These are phyloP conservation scores for Saccharomycopsis guyanensis DNA, from an alignment of 805 yeast genomes.

Conservation along the genomic window DNA sequence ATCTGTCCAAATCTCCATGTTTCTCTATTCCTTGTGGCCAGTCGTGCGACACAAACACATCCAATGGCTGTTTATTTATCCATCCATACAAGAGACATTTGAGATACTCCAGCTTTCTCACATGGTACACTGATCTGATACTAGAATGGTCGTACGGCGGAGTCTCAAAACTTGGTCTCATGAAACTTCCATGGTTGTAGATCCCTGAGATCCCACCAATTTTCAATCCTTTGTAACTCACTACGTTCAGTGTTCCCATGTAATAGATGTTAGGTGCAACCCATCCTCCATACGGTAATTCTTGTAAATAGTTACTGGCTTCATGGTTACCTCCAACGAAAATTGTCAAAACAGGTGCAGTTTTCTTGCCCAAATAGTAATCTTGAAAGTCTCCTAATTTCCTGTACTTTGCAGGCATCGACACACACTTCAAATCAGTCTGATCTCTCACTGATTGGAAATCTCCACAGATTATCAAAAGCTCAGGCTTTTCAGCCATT, in stretches of 20 bases:
- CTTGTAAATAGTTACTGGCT: conserved; percentile 67
- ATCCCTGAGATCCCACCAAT: conserved; percentile 87
- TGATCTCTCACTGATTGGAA: conserved; percentile 70
- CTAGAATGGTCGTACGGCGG: conserved; percentile 43
- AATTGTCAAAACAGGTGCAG: conserved; percentile 70
- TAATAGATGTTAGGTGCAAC: conserved; percentile 83
- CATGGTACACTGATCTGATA: conserved; percentile 63
- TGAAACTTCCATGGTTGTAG: conserved; percentile 46
- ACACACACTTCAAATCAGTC: conserved; percentile 59
- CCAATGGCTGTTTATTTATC: conserved; percentile 27
- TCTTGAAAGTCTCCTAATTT: conserved; percentile 70
- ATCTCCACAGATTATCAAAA: conserved; percentile 83
- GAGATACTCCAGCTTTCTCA: conserved; percentile 53
- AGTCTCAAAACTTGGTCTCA: conserved; percentile 33
- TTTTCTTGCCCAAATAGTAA: conserved; percentile 52
- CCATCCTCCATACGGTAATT: conserved; percentile 84
- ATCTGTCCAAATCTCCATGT: conserved; percentile 46
- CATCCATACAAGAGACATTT: conserved; percentile 38
- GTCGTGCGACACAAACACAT: conserved; percentile 75
- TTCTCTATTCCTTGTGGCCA: conserved; percentile 84
- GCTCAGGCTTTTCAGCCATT: conserved; percentile 35
- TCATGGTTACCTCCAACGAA: conserved; percentile 97
- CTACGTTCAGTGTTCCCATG: conserved; percentile 67
- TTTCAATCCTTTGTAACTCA: conserved; percentile 68
- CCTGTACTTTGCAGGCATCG: conserved; percentile 74